Conservation (phyloP, 805 yeast genomes). For the Saccharomycopsis oosterbeekiorum region DNA sequence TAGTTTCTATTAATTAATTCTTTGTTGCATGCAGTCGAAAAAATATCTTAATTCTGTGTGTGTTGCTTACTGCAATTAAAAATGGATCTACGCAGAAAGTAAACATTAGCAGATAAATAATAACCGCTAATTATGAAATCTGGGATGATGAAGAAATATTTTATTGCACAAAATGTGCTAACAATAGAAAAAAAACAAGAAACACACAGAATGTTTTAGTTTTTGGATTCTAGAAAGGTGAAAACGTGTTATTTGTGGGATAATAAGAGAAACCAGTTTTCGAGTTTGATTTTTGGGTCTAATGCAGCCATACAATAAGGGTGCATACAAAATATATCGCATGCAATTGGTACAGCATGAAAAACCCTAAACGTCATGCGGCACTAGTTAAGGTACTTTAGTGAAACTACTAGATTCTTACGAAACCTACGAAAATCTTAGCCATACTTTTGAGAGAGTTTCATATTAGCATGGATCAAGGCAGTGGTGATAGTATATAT, state of each 20-base stretch:
- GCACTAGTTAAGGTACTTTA: not conserved
- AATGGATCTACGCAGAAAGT: too few species aligned
- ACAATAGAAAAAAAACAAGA: too few species aligned
- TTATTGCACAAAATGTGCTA: too few species aligned
- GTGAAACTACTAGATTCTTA: not conserved
- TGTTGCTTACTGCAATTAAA: too few species aligned
- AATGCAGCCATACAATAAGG: not conserved
- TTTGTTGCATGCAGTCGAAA: too few species aligned
- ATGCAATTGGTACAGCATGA: not conserved
- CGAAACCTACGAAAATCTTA: not conserved
- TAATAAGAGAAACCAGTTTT: not conserved
- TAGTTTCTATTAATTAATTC: too few species aligned
- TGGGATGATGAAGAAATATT: too few species aligned
- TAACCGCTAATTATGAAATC: too few species aligned
- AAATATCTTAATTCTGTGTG: too few species aligned
- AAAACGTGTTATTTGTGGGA: constrained; percentile 7
- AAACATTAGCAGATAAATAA: too few species aligned
- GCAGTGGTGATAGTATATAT: not conserved
- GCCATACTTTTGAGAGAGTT: not conserved
- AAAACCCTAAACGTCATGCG: not conserved
- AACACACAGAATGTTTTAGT: not conserved
- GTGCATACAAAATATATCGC: too few species aligned
- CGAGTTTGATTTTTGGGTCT: not conserved
- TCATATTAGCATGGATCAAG: not conserved
- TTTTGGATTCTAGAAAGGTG: not conserved